Evolutionary conservation across 352 stramenopile species (phyloP), one percentile per base, ranked within the genome.

Genomic region (Globisporangium ultimum): DNA sequence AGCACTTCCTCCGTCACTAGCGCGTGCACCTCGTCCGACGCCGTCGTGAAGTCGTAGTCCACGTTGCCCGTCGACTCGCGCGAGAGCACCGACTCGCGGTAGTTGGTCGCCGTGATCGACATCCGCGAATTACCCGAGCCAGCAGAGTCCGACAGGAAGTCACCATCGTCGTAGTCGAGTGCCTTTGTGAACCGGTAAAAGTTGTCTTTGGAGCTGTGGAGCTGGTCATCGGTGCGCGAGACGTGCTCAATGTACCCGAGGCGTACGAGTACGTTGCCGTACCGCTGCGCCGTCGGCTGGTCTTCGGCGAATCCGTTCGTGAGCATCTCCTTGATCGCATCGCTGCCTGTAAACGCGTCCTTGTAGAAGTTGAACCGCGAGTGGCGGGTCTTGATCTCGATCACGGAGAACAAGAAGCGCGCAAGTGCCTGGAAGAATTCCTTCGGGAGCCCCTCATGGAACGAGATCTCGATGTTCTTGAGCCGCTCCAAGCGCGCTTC

Each of bases 321-420:
- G 28, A 95, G 67, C 71, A 95, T 81, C 59, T 88, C 75, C 12
- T 78, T 77, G 36, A 95, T 76, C 12, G 79, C 78, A 52, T 95
- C 86, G 50, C 71, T 74, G 50, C 86, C 86, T 1, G 84, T 82
- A 63, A 95, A 95, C 11, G 84, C 66, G 63, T 95, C 86, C 64
- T 95, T 95, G 75, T 89, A 91, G 54, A 91, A 91, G 58, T 88
- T 92, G 67, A 95, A 91, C 11, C 80, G 77, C 53, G 84, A 88
- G 63, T 93, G 83, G 15, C 83, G 74, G 8, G 82, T 91, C 76
- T 93, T 93, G 59, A 92, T 58, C 50, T 95, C 86, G 38, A 95
- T 55, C 8, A 73, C 77, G n/a, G 78, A 74, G 43, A 87, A 71
- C 28, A 95, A 67, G 60, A 91, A 95, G 12, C 86, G 83, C 20